Conservation (phyloP, 2,329 filamentous ascomycete genomes). For the Aspergillus pseudoglaucus region DNA sequence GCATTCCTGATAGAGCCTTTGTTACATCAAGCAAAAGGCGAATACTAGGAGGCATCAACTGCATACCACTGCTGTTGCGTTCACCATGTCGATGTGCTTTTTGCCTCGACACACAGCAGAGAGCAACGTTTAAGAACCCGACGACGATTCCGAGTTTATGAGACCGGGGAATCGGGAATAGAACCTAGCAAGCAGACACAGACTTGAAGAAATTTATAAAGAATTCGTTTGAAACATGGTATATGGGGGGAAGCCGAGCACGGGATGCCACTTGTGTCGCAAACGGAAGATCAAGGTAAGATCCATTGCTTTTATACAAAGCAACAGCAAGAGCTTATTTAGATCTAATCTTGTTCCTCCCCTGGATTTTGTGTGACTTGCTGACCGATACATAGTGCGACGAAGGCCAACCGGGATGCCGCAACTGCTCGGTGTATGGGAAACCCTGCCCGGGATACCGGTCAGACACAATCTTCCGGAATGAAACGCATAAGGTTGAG, state of each 20-base stretch:
- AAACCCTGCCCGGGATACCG: conserved; percentile 33
- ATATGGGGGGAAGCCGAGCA: conserved; percentile 35
- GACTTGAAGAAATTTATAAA: background rate
- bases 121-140: background rate
- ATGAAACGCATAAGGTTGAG: conserved; percentile 27
- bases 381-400: conserved; percentile 24
- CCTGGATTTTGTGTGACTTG: background rate
- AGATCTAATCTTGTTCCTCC: background rate
- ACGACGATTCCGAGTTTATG: background rate
- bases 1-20: too few species aligned
- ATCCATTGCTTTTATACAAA: background rate
- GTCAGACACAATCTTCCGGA: conserved; percentile 27
- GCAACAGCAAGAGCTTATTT: background rate
- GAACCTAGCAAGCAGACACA: background rate
- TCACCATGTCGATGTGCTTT: background rate
- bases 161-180: background rate
- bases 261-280: conserved; percentile 34
- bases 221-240: conserved; percentile 26
- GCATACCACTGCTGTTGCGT: background rate
- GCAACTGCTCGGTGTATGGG: conserved; percentile 31
- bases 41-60: background rate
- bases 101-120: background rate
- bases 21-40: too few species aligned
- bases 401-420: conserved; percentile 30
- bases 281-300: conserved; percentile 36